Evolutionary conservation across 192 early-diverging fungal genomes (phyloP), one percentile per base, ranked within the genome.

Genomic region (Coemansia sp.): DNA sequence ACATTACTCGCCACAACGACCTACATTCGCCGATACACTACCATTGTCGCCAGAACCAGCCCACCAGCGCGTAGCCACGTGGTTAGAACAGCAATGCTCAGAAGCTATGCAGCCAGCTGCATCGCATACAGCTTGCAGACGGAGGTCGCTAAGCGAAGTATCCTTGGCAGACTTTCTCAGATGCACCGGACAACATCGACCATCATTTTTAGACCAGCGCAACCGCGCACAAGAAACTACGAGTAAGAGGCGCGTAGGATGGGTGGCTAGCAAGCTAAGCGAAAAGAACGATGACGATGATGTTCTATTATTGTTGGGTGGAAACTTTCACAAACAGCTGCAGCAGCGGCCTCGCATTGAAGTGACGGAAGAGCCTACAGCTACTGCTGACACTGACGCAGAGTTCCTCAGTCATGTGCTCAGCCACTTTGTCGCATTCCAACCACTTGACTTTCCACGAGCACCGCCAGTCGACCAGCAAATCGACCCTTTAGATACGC

Each of bases 321-420:
- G 20, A 20, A 51, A 22, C 6, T n/a, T 7, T 2, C 49, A n/a
- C 49, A 18, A 18, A 5, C 43, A 44, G 43, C 43, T 5, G 4
- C 49, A 43, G 67, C 1, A 24, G 36, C 44, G 16, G 6, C 49
- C 20, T 20, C 49, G 49, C 49, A 2, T 20, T 22, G 67, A 33
- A 55, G 20, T 16, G 51, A 22, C 20, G 36, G 24, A 64, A 16
- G 64, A 24, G 42, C 20, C 44, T 11, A 3, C 46, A 18, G 46
- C 24, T 12, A 66, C 46, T 49, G 41, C 64, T 29, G 20, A 44
- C 16, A 27, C 51, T 13, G 69, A 70, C 22, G 80, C 76, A 34
- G 81, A 84, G 49, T 73, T 78, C 49, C 64, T 84, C n/a, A 54
- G 71, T 40, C 76, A 76, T 33, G 81, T 74, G 11, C 59, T 84